Conservation (phyloP, 2,329 filamentous ascomycete genomes). For the Cladosporium velox region DNA sequence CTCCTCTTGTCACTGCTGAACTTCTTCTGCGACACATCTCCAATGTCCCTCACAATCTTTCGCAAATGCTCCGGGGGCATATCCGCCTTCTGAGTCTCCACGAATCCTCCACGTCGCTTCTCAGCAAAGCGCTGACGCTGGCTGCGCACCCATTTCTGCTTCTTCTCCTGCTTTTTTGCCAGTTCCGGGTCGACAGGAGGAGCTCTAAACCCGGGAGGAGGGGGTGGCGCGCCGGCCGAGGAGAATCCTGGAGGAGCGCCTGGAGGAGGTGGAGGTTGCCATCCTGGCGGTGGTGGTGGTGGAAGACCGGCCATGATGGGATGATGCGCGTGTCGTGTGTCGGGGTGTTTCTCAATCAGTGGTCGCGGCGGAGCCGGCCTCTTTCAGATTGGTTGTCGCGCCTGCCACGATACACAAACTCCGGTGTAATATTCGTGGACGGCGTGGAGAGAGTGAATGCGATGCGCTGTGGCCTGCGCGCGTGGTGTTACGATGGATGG, state of each 20-base stretch:
- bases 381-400: neutral
- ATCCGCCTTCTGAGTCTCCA: constrained; percentile 97
- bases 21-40: constrained; percentile 98
- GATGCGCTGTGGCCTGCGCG: constrained; percentile 37
- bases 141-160: constrained; percentile 94
- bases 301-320: constrained; percentile 59
- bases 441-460: neutral
- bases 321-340: neutral
- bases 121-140: constrained; percentile 94
- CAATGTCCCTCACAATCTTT: constrained; percentile 98
- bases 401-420: constrained; percentile 1
- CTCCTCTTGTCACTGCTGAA: constrained; percentile 98
- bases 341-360: neutral
- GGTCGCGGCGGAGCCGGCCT: constrained; percentile 1
- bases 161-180: constrained; percentile 97
- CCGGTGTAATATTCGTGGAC: neutral
- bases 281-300: constrained; percentile 70
- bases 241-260: constrained; percentile 52
- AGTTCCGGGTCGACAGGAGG: constrained; percentile 79
- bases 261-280: constrained; percentile 52
- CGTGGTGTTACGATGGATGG: constrained; percentile 6
- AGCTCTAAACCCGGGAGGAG: constrained; percentile 75
- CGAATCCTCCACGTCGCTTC: constrained; percentile 93
- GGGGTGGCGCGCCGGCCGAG: constrained; percentile 59
- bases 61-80: constrained; percentile 98